Base-by-base conservation (phyloP, 257 asterid species). In the Primulina eburnea region DNA sequence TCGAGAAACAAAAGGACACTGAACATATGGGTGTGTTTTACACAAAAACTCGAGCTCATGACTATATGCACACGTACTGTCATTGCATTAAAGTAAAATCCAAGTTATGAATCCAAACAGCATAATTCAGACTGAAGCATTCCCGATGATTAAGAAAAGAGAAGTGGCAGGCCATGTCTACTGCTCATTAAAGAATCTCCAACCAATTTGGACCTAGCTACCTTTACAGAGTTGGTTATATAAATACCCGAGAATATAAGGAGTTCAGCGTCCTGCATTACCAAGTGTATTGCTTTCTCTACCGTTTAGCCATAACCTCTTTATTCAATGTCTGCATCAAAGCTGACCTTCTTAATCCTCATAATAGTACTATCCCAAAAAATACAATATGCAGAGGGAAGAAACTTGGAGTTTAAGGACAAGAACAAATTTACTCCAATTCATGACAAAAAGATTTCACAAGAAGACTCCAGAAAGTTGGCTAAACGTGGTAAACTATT, bases 321-420 rank as follows among this genome's bases (percentile, higher is more conserved):
- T 33, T 26, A 28, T 34, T 64, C 28, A 26, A 84, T 87, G 91
- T 86, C 85, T 73, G 76, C 62, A 65, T 28, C 63, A 58, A 81
- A 63, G 62, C 17, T 77, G 34, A 35, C 78, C 28, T 72, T 69
- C 70, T 71, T 80, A 78, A 65, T 89, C 69, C 74, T 89, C 8
- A 24, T 64, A 52, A 68, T 82, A 64, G 10, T 79, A 6, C 28
- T 82, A n/a, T 68, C 82, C 70, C 83, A 74, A 24, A 38, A 73
- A 65, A 34, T 71, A 65, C 83, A 71, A 47, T 24, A 76, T n/a
- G 47, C 69, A 8, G 82, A 81, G 37, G 83, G 84, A 20, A 84
- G 92, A 77, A 73, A 67, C 38, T 53, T 79, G 66, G 77, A 55
- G 69, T 35, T 57, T 8, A 64, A 62, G 57, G 71, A 35, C 61